Evolutionary conservation across 2,329 filamentous ascomycete species (phyloP).

Genomic region (Ceratocystis colombiana): DNA sequence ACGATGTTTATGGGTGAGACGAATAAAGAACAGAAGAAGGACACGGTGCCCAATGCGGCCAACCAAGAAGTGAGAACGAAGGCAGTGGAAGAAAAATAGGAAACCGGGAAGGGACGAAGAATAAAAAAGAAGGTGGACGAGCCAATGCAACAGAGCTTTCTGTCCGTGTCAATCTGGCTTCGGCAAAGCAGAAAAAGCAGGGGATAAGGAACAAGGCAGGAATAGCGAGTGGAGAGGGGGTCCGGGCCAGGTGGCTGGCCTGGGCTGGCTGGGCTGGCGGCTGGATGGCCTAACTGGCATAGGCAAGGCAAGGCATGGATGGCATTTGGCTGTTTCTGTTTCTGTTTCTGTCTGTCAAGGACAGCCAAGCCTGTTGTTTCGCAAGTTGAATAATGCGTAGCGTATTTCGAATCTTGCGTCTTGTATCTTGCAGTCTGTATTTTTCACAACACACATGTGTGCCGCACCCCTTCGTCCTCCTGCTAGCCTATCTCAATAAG

Average conservation of each 20-base stretch:
- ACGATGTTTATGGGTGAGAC: background rate
- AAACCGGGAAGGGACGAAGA: background rate
- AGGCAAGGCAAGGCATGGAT: background rate
- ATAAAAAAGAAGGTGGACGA: conserved; percentile 5
- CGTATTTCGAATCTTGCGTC: background rate
- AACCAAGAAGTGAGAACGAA: background rate
- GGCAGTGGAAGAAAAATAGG: background rate
- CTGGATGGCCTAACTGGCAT: background rate
- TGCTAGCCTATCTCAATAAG: background rate
- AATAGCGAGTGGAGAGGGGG: background rate
- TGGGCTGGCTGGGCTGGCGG: background rate
- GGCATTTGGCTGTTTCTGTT: conserved; percentile 11
- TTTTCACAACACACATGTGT: background rate
- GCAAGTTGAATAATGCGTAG: background rate
- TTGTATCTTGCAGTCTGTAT: background rate
- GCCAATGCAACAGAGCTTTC: conserved; percentile 4
- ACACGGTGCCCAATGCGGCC: conserved; percentile 2
- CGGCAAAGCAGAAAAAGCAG: background rate
- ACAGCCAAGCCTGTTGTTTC: background rate
- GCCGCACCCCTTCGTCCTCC: background rate
- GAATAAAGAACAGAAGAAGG: conserved; percentile 11
- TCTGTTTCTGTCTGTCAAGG: conserved; percentile 13
- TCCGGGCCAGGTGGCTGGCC: background rate
- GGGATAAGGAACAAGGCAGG: background rate
- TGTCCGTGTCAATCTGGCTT: background rate